Percentiles rank a stretch among this genome's conserved stretches.
Evolutionary conservation across 163 green algal genomes (phyloP).

Genomic region (Trebouxia gelatinosa): DNA sequence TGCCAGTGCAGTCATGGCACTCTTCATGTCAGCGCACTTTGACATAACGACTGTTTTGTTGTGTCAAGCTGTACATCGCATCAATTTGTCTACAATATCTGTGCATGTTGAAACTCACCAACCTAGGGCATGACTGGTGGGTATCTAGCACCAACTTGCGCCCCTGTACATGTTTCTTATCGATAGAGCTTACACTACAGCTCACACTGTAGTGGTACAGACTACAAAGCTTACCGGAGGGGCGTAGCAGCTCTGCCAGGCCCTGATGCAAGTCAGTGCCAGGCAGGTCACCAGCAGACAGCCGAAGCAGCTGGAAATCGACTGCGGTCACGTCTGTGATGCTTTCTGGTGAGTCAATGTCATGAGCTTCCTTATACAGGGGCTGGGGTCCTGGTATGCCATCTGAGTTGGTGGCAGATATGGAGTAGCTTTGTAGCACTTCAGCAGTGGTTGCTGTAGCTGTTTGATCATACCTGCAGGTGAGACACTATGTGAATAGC

Average conservation of each 20-base stretch:
- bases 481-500: too few species aligned
- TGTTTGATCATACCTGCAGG: constrained; percentile 51
- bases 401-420: constrained; percentile 36
- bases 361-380: constrained; percentile 37
- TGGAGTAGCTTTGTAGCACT: constrained; percentile 35
- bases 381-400: constrained; percentile 53
- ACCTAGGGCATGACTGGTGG: neutral
- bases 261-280: neutral
- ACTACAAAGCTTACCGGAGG: constrained; percentile 13
- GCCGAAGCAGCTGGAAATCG: constrained; percentile 49
- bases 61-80: neutral
- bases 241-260: constrained; percentile 32
- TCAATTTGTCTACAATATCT: neutral
- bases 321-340: neutral
- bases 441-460: constrained; percentile 36
- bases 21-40: neutral
- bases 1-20: too few species aligned
- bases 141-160: neutral
- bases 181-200: neutral
- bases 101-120: neutral
- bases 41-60: neutral
- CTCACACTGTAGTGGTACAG: too few species aligned
- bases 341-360: neutral
- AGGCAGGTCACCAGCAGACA: constrained; percentile 20
- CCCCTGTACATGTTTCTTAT: neutral